Evolutionary conservation across 1,139 yeast genomes (phyloP), one percentile per base, ranked within the genome.

Genomic region (Candida albicans): DNA sequence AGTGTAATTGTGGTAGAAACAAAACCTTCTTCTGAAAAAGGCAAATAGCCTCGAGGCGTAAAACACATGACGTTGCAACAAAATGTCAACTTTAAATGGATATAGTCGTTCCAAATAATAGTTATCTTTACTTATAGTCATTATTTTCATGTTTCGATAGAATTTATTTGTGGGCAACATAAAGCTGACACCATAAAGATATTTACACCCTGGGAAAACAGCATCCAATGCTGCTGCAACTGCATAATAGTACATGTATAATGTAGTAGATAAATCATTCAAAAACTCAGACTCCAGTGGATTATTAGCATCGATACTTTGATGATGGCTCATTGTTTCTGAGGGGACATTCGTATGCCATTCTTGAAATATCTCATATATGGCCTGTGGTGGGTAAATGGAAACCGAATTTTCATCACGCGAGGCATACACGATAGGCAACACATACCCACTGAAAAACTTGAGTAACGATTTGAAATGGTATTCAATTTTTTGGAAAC

Each of bases 31-130:
- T 35, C 54, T 50, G 39, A 65, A 60, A 47, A 63, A 65, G 15
- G 66, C 58, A 48, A 52, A 58, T 7, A 64, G 33, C 42, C 70
- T 52, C 40, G 59, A 52, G 2, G 65, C 56, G 45, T 60, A 65
- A 40, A 55, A 60, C 42, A 58, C 60, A 43, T 64, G 65, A 28
- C 66, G 50, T 44, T 57, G 65, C 24, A 65, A 48, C 11, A 48
- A 42, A 24, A 53, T 59, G 39, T 49, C 53, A 29, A 53, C 37
- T 13, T 43, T 40, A 15, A 35, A 47, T 8, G 47, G 44, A 35
- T 39, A 43, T 24, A 50, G 44, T 14, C 45, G 35, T 33, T 47
- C 46, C 24, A 49, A 43, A 39, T 43, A 48, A 15, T 52, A 52
- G 31, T 53, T 54, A 10, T 43, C 37, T 36, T 43, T 45, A 25